phyloP scores from a whole-genome alignment of 805 yeast genomes.

The Debaryomyces prosopidis region DNA sequence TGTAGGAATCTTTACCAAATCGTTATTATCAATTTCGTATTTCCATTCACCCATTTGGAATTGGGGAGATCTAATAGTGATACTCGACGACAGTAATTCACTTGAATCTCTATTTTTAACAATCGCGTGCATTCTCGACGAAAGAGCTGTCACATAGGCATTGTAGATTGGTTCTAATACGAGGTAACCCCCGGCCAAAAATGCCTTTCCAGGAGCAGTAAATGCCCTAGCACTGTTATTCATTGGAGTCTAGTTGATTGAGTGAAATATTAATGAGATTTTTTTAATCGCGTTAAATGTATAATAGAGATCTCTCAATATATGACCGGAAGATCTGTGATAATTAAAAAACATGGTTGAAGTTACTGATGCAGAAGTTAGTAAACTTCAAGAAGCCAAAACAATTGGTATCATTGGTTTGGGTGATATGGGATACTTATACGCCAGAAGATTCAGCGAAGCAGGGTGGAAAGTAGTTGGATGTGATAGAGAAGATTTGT shows the following conservation, averaged over 20 bases:
- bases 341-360: no score
- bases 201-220: constrained; percentile 95
- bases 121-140: constrained; percentile 86
- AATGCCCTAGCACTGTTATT: constrained; percentile 45
- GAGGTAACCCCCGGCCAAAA: constrained; percentile 91
- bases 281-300: not conserved
- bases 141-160: constrained; percentile 83
- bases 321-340: no score
- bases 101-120: constrained; percentile 20
- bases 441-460: constrained; percentile 72
- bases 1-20: constrained; percentile 12
- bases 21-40: constrained; percentile 35
- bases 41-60: constrained; percentile 71
- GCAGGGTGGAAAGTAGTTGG: constrained; percentile 92
- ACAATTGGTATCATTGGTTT: constrained; percentile 89
- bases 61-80: constrained; percentile 72
- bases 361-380: constrained; percentile 1
- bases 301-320: not conserved
- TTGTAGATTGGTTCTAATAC: constrained; percentile 77
- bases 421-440: constrained; percentile 94
- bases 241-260: constrained; percentile 3
- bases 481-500: constrained; percentile 76
- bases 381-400: constrained; percentile 34
- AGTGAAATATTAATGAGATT: not conserved
- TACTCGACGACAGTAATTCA: constrained; percentile 14